These are phyloP conservation scores for Cladosporium sp. DNA, from an alignment of 2,329 filamentous ascomycete species.

Conservation along the genomic window DNA sequence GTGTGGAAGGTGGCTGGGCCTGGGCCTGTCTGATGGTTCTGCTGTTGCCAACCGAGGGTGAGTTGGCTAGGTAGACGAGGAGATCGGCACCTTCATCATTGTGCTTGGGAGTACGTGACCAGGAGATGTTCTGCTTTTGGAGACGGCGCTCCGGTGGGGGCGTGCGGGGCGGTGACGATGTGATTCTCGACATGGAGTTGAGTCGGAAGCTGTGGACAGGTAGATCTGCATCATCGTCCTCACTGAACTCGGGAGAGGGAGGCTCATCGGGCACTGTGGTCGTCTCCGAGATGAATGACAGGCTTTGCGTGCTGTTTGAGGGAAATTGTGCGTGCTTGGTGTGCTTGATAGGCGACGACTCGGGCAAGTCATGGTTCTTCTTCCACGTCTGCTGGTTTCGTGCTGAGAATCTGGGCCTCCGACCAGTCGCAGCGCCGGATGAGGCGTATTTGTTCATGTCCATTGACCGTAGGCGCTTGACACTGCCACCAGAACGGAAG, in stretches of 20 bases:
- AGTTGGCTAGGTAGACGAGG: slow-evolving; percentile 83
- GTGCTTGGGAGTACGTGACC: slow-evolving; percentile 51
- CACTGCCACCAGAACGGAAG: slow-evolving; percentile 59
- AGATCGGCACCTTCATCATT: slow-evolving; percentile 82
- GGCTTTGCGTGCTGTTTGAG: slow-evolving; percentile 60
- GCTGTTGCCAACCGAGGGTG: slow-evolving; percentile 76
- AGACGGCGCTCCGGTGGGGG: slow-evolving; percentile 54
- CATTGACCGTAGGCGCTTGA: slow-evolving; percentile 27
- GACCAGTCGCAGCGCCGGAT: slow-evolving; percentile 29
- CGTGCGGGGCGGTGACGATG: slow-evolving; percentile 79
- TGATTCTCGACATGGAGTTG: slow-evolving; percentile 44
- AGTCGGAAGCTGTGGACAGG: slow-evolving; percentile 69
- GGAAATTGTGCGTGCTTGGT: slow-evolving; percentile 71
- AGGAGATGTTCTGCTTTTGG: slow-evolving; percentile 37
- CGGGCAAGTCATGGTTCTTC: slow-evolving; percentile 67
- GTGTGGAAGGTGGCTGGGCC: slow-evolving; percentile 47
- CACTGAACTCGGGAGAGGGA: slow-evolving; percentile 57
- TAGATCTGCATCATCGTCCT: slow-evolving; percentile 80
- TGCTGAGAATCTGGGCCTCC: slow-evolving; percentile 26
- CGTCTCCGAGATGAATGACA: slow-evolving; percentile 74
- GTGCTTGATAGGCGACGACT: slow-evolving; percentile 82
- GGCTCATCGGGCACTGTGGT: slow-evolving; percentile 62
- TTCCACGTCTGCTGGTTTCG: slow-evolving; percentile 64
- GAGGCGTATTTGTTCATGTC: slow-evolving; percentile 20
- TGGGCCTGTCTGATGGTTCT: slow-evolving; percentile 19